Base-by-base conservation (phyloP, 805 yeast species). In the Torulaspora quercuum region DNA sequence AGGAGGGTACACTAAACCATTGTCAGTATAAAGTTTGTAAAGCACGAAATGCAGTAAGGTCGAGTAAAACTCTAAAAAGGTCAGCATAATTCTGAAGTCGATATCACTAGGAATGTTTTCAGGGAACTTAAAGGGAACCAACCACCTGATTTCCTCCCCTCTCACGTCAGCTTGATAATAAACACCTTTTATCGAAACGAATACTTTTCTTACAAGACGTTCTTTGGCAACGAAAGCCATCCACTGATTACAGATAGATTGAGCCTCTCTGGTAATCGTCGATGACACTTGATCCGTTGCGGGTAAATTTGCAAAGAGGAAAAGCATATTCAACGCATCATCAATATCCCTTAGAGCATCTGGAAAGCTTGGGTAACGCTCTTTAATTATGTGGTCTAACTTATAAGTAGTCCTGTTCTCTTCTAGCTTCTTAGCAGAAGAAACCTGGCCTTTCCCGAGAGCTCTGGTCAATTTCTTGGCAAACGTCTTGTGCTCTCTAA, bases 61-160 rank as follows among this genome's bases (percentile, higher is more conserved):
- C 12, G 95, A 81, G 68, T 92, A 92, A 65, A 92, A 89, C 67
- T 92, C 98, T 57, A 92, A 74, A 66, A 92, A 92, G 1, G 97
- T 90, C 56, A 87, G 72, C 98, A 92, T 92, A 69, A 92, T 87
- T 64, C 92, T 76, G 71, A 92, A 90, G 66, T 92, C 98, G 42
- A 92, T 80, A 63, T 92, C 97, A 29, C 82, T 66, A 30, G 98
- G 97, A 50, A 92, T 82, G 63, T 84, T 84, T 63, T 90, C 95
- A 12, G 98, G 96, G 70, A 89, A 92, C 64, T 88, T 92, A 75
- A 82, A 92, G 15, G 98, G 98, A 30, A 87, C 95, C 42, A 92
- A 76, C 98, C 98, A 92, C 65, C 90, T 76, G 29, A 92, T 73
- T 49, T 86, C 95, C 63, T 88, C 95, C 49, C 98, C 98, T 61